Conservation (phyloP, 176 grass and related monocot species). For the Carex kokanica region DNA sequence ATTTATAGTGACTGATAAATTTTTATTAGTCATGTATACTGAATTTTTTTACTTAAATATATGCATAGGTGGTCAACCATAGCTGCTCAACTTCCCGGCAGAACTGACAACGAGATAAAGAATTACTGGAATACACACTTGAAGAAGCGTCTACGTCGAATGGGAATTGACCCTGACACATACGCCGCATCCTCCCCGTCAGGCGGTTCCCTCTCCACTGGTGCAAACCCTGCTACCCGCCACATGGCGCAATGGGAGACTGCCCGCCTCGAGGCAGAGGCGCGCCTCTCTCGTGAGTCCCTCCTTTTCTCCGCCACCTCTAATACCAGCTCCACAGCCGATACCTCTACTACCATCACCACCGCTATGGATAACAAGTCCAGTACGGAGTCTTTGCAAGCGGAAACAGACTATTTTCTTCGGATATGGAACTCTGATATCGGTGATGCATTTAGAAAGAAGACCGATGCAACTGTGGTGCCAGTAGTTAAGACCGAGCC, state of each 20-base stretch:
- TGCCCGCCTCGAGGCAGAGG: slow-evolving; percentile 80
- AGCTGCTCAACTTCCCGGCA: slow-evolving; percentile 78
- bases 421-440: slow-evolving; percentile 93
- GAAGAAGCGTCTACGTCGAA: slow-evolving; percentile 71
- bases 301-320: slow-evolving; percentile 47
- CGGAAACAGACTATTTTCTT: slow-evolving; percentile 64
- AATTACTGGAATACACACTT: slow-evolving; percentile 99
- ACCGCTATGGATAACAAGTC: slow-evolving; percentile 27
- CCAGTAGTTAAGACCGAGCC: background rate
- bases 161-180: slow-evolving; percentile 33
- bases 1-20: background rate
- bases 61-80: slow-evolving; percentile 88
- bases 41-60: background rate
- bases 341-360: slow-evolving; percentile 26
- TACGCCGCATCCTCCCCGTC: slow-evolving; percentile 5
- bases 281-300: slow-evolving; percentile 57
- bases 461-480: background rate
- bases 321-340: slow-evolving; percentile 24
- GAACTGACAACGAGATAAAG: slow-evolving; percentile 98
- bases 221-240: slow-evolving; percentile 45
- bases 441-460: slow-evolving; percentile 64
- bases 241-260: slow-evolving; percentile 94
- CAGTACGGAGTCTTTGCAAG: background rate
- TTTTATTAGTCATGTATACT: background rate
- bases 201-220: slow-evolving; percentile 21